phyloP scores from a whole-genome alignment of 768 basidiomycete genomes.

The Pisolithus tinctorius region DNA sequence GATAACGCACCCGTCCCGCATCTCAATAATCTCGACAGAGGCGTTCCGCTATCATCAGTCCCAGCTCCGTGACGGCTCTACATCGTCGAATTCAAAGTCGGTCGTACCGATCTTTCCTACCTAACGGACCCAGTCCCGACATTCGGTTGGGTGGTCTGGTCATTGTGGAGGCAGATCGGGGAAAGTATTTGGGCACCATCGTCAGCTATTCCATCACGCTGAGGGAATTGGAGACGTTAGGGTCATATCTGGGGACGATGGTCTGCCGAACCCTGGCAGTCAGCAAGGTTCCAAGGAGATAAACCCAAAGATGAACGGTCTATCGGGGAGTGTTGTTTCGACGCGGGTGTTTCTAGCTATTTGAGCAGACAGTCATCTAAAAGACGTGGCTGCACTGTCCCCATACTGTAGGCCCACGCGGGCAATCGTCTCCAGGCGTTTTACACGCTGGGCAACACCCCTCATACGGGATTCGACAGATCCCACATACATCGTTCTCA shows the following conservation, averaged over 20 bases:
- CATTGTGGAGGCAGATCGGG: constrained; percentile 96
- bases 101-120: constrained; percentile 92
- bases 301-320: constrained; percentile 93
- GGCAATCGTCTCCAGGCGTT: too few relatives aligned
- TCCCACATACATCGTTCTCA: constrained; percentile 71
- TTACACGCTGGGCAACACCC: constrained; percentile 41
- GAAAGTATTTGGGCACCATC: constrained; percentile 88
- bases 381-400: constrained; percentile 97
- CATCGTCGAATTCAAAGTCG: constrained; percentile 97
- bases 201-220: constrained; percentile 87
- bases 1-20: too few relatives aligned
- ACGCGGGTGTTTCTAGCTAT: constrained; percentile 86
- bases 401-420: constrained; percentile 58
- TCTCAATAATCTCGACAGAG: constrained; percentile 83
- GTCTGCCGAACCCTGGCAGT: constrained; percentile 45
- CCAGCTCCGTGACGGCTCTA: constrained; percentile 83
- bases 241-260: constrained; percentile 33
- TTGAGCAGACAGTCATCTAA: constrained; percentile 96
- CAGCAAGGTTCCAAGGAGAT: constrained; percentile 63
- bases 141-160: constrained; percentile 87
- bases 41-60: constrained; percentile 79
- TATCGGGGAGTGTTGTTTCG: constrained; percentile 98
- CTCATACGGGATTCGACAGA: constrained; percentile 88
- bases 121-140: constrained; percentile 56
- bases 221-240: constrained; percentile 86